phyloP scores from a whole-genome alignment of 495 filamentous ascomycete species.

The Podospora conica region DNA sequence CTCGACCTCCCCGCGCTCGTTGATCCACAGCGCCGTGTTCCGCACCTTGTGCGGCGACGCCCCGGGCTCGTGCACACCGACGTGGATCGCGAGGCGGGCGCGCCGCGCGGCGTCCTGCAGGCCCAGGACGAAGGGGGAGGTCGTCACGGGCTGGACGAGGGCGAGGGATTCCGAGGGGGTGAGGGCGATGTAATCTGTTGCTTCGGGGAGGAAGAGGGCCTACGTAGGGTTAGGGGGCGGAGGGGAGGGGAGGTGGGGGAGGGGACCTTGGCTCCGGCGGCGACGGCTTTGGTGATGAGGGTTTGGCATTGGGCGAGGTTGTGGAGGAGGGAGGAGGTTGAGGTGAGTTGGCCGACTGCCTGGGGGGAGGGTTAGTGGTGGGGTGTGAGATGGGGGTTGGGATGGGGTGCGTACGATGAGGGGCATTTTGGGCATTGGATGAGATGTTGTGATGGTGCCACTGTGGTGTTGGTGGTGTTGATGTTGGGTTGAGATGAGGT shows the following conservation, averaged over 20 bases:
- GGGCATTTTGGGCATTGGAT: background rate
- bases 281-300: constrained; percentile 65
- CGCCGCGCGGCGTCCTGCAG: constrained; percentile 59
- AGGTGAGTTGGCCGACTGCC: constrained; percentile 86
- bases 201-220: constrained; percentile 90
- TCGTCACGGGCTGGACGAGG: constrained; percentile 51
- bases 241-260: constrained; percentile 6
- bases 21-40: constrained; percentile 46
- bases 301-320: constrained; percentile 71
- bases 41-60: constrained; percentile 28
- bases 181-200: constrained; percentile 76
- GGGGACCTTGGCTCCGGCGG: constrained; percentile 67
- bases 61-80: constrained; percentile 63
- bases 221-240: constrained; percentile 23
- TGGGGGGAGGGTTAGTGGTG: constrained; percentile 26
- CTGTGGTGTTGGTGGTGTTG: background rate
- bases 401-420: background rate
- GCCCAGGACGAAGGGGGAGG: constrained; percentile 61
- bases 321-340: constrained; percentile 67
- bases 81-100: constrained; percentile 64
- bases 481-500: background rate
- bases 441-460: background rate
- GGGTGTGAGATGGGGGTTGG: background rate
- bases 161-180: constrained; percentile 58
- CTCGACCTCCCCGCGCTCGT: constrained; percentile 31